phyloP scores from a whole-genome alignment of 2,329 filamentous ascomycete genomes.

The Helotiales sp. region DNA sequence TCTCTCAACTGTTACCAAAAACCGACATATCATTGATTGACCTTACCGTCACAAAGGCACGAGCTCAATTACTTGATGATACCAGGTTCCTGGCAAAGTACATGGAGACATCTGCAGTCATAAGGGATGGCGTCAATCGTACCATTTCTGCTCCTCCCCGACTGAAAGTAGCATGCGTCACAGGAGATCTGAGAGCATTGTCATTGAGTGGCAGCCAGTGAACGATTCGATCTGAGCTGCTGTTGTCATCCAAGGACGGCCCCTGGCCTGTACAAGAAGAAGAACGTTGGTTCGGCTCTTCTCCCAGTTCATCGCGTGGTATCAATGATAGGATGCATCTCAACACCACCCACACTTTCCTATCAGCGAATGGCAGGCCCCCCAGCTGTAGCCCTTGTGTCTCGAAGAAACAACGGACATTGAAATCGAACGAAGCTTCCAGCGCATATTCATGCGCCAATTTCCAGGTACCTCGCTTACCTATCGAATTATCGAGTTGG shows the following conservation, averaged over 20 bases:
- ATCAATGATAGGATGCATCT: neutral
- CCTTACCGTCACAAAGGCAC: neutral
- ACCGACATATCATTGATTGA: neutral
- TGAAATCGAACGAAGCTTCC: conserved; percentile 8
- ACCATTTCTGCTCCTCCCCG: neutral
- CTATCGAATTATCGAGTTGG: neutral
- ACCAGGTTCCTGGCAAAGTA: neutral
- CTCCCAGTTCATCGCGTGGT: neutral
- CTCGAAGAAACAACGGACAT: conserved; percentile 9
- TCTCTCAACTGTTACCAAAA: neutral
- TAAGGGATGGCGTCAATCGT: neutral
- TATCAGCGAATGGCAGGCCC: neutral
- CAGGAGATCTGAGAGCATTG: conserved; percentile 22
- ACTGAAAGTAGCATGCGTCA: conserved; percentile 32
- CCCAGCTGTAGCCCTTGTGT: neutral
- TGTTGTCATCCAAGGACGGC: neutral
- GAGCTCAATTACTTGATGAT: conserved; percentile 1
- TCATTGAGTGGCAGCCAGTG: conserved; percentile 28
- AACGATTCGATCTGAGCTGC: neutral
- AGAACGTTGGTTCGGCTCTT: neutral
- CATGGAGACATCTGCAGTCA: conserved; percentile 1
- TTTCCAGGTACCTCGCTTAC: conserved; percentile 5
- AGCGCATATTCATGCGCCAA: conserved; percentile 18
- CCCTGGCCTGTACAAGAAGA: conserved; percentile 2
- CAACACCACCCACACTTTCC: neutral